Conservation (phyloP, 257 asterid genomes). For the Mitragyna speciosa region DNA sequence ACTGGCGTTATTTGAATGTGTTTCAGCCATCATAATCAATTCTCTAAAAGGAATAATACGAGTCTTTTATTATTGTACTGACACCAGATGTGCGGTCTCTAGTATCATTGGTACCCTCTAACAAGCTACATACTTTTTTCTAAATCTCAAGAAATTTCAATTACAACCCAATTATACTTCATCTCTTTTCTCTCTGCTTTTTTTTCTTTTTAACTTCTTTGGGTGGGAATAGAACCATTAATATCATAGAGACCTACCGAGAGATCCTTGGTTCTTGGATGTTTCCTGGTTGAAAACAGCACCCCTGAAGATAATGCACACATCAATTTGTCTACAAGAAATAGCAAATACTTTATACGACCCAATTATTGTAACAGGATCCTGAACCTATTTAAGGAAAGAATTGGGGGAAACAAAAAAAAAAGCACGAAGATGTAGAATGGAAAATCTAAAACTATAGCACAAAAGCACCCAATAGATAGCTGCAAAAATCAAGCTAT, state of each 20-base stretch:
- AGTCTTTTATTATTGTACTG: background rate
- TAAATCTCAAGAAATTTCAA: background rate
- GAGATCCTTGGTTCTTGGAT: slow-evolving; percentile 93
- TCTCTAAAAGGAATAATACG: background rate
- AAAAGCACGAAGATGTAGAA: background rate
- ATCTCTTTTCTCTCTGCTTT: background rate
- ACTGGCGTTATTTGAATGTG: background rate
- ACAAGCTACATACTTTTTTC: background rate
- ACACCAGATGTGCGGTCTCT: background rate
- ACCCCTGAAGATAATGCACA: slow-evolving; percentile 57
- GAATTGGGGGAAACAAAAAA: background rate
- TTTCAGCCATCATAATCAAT: background rate
- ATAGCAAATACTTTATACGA: background rate
- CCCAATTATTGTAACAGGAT: background rate
- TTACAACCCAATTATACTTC: background rate
- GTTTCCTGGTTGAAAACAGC: slow-evolving; percentile 85
- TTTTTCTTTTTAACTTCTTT: background rate
- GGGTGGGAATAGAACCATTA: background rate
- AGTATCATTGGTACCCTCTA: background rate
- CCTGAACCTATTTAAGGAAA: background rate
- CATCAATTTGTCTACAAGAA: slow-evolving; percentile 12
- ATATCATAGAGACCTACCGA: slow-evolving; percentile 49
- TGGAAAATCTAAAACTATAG: background rate
- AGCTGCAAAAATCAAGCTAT: background rate
- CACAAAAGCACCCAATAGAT: background rate